Base-by-base conservation (phyloP, 495 filamentous ascomycete genomes). In the Geoglossum glabrum region DNA sequence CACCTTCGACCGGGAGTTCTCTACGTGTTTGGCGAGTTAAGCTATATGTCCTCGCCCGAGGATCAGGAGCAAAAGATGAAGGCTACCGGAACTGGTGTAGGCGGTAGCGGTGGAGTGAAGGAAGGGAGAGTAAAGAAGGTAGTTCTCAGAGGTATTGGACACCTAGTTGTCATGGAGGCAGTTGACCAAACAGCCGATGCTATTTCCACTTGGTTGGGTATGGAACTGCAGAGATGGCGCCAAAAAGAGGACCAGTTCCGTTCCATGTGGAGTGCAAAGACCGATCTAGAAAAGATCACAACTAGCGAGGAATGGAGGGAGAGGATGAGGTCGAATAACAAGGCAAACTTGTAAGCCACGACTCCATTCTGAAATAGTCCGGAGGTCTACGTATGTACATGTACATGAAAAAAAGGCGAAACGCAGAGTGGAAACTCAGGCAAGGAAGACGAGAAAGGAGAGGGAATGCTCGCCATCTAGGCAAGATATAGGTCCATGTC, bases 81-180 rank as follows among this genome's bases (percentile, higher is more conserved):
- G n/a, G 61, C 67, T 9, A 88, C 85, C 7, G 85, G 85, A 3
- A 63, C 69, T 0, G 85, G 82, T 0, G 57, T 72, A 1, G 82
- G 83, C n/a, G 85, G 85, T 2, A 83, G 76, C 65, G 85, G 85
- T 1, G 85, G 84, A 1, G 70, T 62, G 1, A 63, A 65, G 31
- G 73, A 74, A n/a, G 84, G 87, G 0, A 71, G 81, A n/a, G 89
- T 95, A 0, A 72, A 76, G 50, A 69, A 83, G 56, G 79, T 85
- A 2, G 72, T 79, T 17, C 65, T 96, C 3, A 70, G 82, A 51
- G 79, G 76, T 0, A 73, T 73, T 15, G 87, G 92, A 0, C 92
- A 98, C 70, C 68, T 96, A 33, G 76, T 96, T 51, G 85, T 92
- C 1, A 84, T 93, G 75, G 87, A 94, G 66, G 76, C 77, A 52